These are phyloP conservation scores for Fusarium albidum DNA, from an alignment of 2,329 filamentous ascomycete genomes.

Conservation along the genomic window DNA sequence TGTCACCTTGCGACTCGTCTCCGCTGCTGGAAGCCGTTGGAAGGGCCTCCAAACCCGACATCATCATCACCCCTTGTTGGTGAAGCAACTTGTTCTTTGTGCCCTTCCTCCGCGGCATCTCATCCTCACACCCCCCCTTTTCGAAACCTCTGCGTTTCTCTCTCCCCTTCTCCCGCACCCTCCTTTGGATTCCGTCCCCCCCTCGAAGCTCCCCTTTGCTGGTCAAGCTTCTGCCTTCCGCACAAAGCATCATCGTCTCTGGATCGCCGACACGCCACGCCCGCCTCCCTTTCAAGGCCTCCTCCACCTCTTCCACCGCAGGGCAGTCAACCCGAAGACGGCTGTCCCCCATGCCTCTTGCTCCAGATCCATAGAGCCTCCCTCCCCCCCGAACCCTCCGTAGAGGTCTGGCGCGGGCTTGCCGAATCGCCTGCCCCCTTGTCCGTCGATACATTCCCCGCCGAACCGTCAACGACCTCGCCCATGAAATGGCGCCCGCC, in stretches of 20 bases:
- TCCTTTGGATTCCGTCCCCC: slow-evolving; percentile 14
- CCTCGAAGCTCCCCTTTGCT: slow-evolving; percentile 23
- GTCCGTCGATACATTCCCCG: slow-evolving; percentile 32
- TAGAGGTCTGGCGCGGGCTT: slow-evolving; percentile 38
- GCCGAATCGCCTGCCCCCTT: slow-evolving; percentile 33
- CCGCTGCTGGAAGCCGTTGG: slow-evolving; percentile 39
- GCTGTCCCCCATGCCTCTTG: slow-evolving; percentile 44
- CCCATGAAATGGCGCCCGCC: slow-evolving; percentile 44
- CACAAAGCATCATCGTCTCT: slow-evolving; percentile 26
- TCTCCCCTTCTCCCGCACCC: slow-evolving; percentile 18
- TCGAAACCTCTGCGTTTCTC: slow-evolving; percentile 3
- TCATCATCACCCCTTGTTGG: slow-evolving; percentile 36
- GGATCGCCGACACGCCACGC: slow-evolving; percentile 1
- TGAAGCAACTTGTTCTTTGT: slow-evolving; percentile 17
- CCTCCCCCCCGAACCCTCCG: slow-evolving; percentile 33
- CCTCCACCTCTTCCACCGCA: slow-evolving; percentile 15
- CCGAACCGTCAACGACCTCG: slow-evolving; percentile 32
- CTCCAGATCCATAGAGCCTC: slow-evolving; percentile 43
- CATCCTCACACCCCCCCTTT: not conserved
- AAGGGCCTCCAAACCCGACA: slow-evolving; percentile 34
- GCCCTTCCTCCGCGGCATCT: slow-evolving; percentile 6
- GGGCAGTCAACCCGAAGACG: slow-evolving; percentile 27
- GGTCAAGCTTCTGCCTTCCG: slow-evolving; percentile 32
- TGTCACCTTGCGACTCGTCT: slow-evolving; percentile 32
- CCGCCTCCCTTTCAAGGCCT: slow-evolving; percentile 24